Conservation (phyloP, 371 early-diverging fungal genomes). For the Mortierella sp. region DNA sequence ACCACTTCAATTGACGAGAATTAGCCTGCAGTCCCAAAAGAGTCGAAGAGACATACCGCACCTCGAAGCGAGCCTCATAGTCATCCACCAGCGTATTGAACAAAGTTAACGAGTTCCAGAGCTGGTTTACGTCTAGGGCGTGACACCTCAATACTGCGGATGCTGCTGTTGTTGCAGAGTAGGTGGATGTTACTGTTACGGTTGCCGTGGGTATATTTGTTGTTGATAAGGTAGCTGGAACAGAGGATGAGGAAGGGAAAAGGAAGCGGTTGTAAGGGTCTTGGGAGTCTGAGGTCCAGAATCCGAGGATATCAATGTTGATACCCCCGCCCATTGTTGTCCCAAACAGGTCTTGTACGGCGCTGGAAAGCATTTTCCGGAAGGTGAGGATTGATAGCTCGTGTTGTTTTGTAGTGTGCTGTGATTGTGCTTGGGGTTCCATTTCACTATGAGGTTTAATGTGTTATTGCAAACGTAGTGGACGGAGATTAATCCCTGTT, state of each 20-base stretch:
- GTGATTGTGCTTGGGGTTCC: constrained; percentile 21
- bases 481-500: neutral
- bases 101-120: constrained; percentile 45
- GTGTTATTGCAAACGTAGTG: neutral
- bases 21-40: constrained; percentile 47
- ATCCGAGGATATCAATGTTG: constrained; percentile 50
- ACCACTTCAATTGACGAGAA: constrained; percentile 48
- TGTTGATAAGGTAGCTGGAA: neutral
- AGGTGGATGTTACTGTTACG: constrained; percentile 19
- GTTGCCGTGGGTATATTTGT: constrained; percentile 7
- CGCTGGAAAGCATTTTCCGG: constrained; percentile 51
- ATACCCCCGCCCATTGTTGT: constrained; percentile 47
- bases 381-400: constrained; percentile 41
- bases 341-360: constrained; percentile 52
- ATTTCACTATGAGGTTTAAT: constrained; percentile 30
- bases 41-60: constrained; percentile 36
- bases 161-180: constrained; percentile 31
- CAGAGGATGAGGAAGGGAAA: constrained; percentile 1
- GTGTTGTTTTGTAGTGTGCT: neutral
- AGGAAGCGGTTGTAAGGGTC: constrained; percentile 41
- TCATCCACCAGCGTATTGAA: constrained; percentile 49
- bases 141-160: constrained; percentile 39
- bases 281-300: constrained; percentile 34
- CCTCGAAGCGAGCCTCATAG: constrained; percentile 42
- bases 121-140: constrained; percentile 41